A percentile compares a stretch with the other conserved stretches of the same genome.
Conservation (phyloP, 352 stramenopile genomes). For the Hyaloperonospora arabidopsidis region DNA sequence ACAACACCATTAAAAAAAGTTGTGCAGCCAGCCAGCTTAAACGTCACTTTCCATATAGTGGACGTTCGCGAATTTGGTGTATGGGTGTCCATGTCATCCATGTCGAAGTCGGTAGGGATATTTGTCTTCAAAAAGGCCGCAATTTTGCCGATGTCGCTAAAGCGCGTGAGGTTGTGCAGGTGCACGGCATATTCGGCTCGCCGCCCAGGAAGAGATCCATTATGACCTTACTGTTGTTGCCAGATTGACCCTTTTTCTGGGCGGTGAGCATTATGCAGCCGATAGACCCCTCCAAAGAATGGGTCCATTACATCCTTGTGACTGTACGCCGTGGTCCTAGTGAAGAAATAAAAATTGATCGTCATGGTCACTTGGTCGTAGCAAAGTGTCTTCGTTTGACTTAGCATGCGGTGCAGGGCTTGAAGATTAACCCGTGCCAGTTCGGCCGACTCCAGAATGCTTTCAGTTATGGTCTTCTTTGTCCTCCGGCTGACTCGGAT, state of each 20-base stretch:
- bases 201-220: not conserved
- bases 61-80: not conserved
- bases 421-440: not conserved
- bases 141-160: not conserved
- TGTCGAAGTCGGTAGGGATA: not conserved
- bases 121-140: not conserved
- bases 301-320: not conserved
- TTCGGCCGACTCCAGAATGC: not conserved
- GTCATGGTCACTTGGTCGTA: not conserved
- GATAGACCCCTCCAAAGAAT: not conserved
- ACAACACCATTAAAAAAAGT: no score
- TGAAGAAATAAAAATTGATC: constrained; percentile 1
- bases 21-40: not conserved
- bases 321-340: not conserved
- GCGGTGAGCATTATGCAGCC: not conserved
- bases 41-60: not conserved
- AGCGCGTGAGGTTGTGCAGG: not conserved
- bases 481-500: no score
- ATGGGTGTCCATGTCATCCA: not conserved
- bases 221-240: not conserved
- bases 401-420: not conserved
- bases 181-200: not conserved
- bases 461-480: no score
- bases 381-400: not conserved
- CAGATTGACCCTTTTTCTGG: not conserved